Base-by-base conservation (phyloP, 441 rosid genomes). In the Gossypium trilobum region DNA sequence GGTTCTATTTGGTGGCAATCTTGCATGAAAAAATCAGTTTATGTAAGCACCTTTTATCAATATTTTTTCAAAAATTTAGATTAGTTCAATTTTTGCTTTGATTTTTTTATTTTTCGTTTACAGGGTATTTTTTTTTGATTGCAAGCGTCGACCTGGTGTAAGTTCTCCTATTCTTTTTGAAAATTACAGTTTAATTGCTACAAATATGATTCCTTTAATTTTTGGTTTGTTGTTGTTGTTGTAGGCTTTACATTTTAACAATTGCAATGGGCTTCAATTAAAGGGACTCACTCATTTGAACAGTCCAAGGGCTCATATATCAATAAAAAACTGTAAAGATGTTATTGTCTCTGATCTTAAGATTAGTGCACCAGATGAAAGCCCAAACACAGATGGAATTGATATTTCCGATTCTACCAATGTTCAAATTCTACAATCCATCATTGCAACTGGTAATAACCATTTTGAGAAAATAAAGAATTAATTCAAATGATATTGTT, bases 371-470 rank as follows among this genome's bases (percentile, higher is more conserved):
- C 86, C 88, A 0, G 56, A n/a, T 0, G 55, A 72, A 6, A 85
- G 86, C 64, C 86, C 81, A 6, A 85, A 85, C 70, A 83, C 86
- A 0, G 86, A 83, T 72, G 86, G 86, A 11, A 81, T 83, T 33
- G 31, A 83, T 75, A 71, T 85, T 8, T 2, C 77, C 0, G 0
- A 0, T 14, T 70, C 83, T 1, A 78, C 13, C 63, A 0, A 75
- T 19, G 59, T 85, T 8, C 2, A 54, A 1, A 78, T 82, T 39
- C 16, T 22, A 0, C 66, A 79, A 44, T 22, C 74, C 2, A 0
- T 1, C 5, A 69, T 85, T 10, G 71, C 29, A 76, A 85, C 86
- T 4, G 86, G 88, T 79, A 73, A 23, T 78, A 73, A 23, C 4
- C 2, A n/a, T 36, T 5, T 19, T 17, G 44, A 5, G 11, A 5